Evolutionary conservation across 83 land plant genomes (phyloP).

Genomic region (Isoetes engelmannii): DNA sequence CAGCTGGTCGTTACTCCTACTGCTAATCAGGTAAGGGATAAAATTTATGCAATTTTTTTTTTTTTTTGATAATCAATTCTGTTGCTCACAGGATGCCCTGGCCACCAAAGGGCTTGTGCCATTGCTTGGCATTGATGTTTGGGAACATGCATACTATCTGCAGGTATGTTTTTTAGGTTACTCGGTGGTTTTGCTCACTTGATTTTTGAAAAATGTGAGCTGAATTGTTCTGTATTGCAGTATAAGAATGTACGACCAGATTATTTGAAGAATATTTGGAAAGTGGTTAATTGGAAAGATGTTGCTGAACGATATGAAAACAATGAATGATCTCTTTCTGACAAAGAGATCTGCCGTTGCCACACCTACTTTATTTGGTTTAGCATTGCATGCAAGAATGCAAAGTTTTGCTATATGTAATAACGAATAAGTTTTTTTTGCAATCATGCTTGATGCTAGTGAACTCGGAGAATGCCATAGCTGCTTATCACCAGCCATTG

Average conservation of each 20-base stretch:
- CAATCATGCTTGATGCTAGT: too few species aligned
- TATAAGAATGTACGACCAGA: slow-evolving; percentile 92
- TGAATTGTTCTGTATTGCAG: slow-evolving; percentile 31
- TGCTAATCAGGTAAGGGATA: slow-evolving; percentile 70
- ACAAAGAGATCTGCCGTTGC: too few species aligned
- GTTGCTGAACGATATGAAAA: slow-evolving; percentile 48
- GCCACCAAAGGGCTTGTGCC: slow-evolving; percentile 77
- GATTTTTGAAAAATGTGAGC: neutral
- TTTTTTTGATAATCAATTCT: neutral
- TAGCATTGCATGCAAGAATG: too few species aligned
- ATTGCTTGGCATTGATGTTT: slow-evolving; percentile 90
- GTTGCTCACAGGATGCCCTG: slow-evolving; percentile 60
- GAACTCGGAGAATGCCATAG: too few species aligned
- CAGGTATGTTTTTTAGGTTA: slow-evolving; percentile 43
- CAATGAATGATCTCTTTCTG: too few species aligned
- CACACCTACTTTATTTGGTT: too few species aligned
- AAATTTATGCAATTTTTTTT: neutral
- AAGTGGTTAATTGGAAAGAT: slow-evolving; percentile 90
- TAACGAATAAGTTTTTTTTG: too few species aligned
- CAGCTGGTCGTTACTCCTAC: slow-evolving; percentile 76
- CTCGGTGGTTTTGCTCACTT: neutral
- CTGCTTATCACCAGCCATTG: too few species aligned
- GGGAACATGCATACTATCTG: slow-evolving; percentile 98
- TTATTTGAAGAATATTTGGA: slow-evolving; percentile 96
- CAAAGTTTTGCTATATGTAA: too few species aligned